Evolutionary conservation across 1,139 yeast genomes (phyloP).

Genomic region (Pichia sp.): DNA sequence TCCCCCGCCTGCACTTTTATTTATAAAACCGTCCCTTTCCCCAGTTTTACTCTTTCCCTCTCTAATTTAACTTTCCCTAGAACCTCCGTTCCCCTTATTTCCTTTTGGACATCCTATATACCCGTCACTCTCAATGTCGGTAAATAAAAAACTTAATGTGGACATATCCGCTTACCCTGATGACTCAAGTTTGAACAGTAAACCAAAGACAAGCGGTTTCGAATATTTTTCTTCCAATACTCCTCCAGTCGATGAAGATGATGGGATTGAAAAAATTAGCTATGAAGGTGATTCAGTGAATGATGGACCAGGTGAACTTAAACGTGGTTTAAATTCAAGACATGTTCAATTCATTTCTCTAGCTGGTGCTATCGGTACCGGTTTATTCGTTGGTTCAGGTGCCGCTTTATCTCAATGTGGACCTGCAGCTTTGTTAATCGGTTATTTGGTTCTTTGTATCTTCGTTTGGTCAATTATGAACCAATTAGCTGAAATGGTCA

Average conservation of each 20-base stretch:
- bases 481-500: slow-evolving; percentile 59
- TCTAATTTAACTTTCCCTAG: neutral
- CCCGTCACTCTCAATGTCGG: neutral
- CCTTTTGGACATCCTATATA: neutral
- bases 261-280: slow-evolving; percentile 1
- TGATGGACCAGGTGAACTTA: slow-evolving; percentile 11
- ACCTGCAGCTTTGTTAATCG: slow-evolving; percentile 58
- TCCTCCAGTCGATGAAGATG: slow-evolving; percentile 14
- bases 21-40: neutral
- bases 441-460: slow-evolving; percentile 38
- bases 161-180: slow-evolving; percentile 1
- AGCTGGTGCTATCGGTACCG: slow-evolving; percentile 81
- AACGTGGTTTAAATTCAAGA: slow-evolving; percentile 20
- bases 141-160: neutral
- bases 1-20: neutral
- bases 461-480: slow-evolving; percentile 54
- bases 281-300: slow-evolving; percentile 7
- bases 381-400: slow-evolving; percentile 64
- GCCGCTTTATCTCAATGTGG: slow-evolving; percentile 49
- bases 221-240: slow-evolving; percentile 1
- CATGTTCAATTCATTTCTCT: slow-evolving; percentile 68
- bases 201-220: neutral
- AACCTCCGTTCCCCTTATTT: neutral
- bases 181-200: neutral
- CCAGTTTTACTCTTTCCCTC: neutral